Conservation (phyloP, 768 basidiomycete genomes). For the Lentinula detonsa region DNA sequence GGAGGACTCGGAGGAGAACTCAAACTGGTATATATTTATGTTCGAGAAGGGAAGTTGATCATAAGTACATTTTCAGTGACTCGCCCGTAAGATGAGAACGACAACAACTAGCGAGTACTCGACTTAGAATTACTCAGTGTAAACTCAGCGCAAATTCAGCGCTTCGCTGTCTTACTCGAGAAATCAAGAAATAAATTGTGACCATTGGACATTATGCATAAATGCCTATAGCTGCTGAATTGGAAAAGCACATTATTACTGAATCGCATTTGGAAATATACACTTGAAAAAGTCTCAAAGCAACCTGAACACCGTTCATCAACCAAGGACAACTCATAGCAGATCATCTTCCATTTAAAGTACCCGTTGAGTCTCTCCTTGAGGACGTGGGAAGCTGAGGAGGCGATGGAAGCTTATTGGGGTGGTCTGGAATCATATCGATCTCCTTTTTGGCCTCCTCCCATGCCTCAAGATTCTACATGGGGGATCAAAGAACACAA, state of each 20-base stretch:
- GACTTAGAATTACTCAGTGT: no score
- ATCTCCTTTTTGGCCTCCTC: slow-evolving; percentile 93
- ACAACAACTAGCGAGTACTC: no score
- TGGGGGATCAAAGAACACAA: slow-evolving; percentile 7
- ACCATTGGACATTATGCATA: no score
- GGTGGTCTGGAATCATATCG: slow-evolving; percentile 85
- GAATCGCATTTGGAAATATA: background rate
- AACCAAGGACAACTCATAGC: background rate
- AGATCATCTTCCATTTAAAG: slow-evolving; percentile 55
- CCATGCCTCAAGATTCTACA: slow-evolving; percentile 94
- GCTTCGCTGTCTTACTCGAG: no score
- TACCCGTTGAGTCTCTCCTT: slow-evolving; percentile 64
- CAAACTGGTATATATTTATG: no score
- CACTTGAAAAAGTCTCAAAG: background rate
- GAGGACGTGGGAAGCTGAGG: slow-evolving; percentile 29
- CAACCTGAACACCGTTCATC: background rate
- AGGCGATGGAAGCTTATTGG: slow-evolving; percentile 57
- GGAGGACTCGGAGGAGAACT: no score
- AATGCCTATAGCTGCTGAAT: no score
- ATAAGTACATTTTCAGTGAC: no score
- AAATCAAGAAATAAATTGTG: no score
- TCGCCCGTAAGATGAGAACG: no score
- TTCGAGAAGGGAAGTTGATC: no score
- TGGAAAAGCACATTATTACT: background rate
- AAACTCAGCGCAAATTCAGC: no score